Evolutionary conservation across 495 filamentous ascomycete genomes (phyloP).

Genomic region (Baudoinia panamericana): DNA sequence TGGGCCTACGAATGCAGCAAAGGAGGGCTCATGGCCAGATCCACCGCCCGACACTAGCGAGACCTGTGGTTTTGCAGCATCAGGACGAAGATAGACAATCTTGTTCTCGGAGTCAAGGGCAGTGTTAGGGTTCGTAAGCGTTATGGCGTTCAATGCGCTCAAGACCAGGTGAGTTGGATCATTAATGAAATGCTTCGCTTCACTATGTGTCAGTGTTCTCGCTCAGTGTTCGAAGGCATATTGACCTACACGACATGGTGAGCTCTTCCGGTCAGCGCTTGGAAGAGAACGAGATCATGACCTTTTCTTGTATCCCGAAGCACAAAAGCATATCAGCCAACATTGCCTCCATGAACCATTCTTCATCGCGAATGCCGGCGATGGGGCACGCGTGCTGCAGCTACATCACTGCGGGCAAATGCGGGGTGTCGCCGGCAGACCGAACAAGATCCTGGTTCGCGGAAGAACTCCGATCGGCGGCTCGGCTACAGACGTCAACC

Average conservation of each 20-base stretch:
- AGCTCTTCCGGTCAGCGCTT: too few relatives aligned
- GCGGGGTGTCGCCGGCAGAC: too few relatives aligned
- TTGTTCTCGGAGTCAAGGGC: slow-evolving; percentile 72
- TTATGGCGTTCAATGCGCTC: slow-evolving; percentile 60
- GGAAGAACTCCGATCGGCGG: too few relatives aligned
- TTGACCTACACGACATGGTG: slow-evolving; percentile 3
- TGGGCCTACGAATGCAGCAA: slow-evolving; percentile 54
- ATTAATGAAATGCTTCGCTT: slow-evolving; percentile 82
- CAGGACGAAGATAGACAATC: slow-evolving; percentile 63
- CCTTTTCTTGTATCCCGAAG: too few relatives aligned
- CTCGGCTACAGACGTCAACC: too few relatives aligned
- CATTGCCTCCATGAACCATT: too few relatives aligned
- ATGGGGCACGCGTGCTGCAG: too few relatives aligned
- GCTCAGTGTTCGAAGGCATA: slow-evolving; percentile 5
- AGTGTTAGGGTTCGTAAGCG: slow-evolving; percentile 74
- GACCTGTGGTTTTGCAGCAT: slow-evolving; percentile 42
- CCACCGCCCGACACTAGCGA: slow-evolving; percentile 83
- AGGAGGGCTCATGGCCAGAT: slow-evolving; percentile 85
- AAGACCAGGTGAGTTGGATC: slow-evolving; percentile 71
- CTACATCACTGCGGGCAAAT: too few relatives aligned
- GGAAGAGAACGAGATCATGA: too few relatives aligned
- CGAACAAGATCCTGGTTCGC: too few relatives aligned
- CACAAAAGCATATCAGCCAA: too few relatives aligned
- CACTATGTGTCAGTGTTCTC: background rate
- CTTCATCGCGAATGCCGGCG: too few relatives aligned